Evolutionary conservation across 345 rosid genomes (phyloP).

Genomic region (Syzygium aqueum): DNA sequence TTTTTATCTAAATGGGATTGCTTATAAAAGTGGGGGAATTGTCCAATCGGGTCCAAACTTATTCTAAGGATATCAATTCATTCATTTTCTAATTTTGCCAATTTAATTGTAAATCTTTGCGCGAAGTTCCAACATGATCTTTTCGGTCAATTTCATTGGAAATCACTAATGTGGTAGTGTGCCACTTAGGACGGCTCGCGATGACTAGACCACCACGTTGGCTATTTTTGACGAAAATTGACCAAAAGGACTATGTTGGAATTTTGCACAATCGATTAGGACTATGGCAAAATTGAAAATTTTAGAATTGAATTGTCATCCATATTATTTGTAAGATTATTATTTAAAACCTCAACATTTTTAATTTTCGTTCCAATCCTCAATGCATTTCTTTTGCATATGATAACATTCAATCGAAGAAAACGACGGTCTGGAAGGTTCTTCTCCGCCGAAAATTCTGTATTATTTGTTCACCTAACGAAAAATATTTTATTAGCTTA

Average conservation of each 20-base stretch:
- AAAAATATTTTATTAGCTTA: background rate
- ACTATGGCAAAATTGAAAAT: background rate
- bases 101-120: no score
- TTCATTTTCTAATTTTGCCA: no score
- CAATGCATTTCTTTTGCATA: background rate
- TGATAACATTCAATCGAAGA: background rate
- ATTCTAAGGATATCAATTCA: no score
- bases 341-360: background rate
- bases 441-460: background rate
- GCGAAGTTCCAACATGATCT: no score
- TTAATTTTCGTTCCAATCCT: background rate
- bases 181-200: rapidly evolving
- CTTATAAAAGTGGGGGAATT: no score
- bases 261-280: background rate
- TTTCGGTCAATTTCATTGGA: no score
- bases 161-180: background rate
- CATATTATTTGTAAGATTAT: background rate
- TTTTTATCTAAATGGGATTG: no score
- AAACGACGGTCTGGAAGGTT: background rate
- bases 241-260: background rate
- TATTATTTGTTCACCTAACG: background rate
- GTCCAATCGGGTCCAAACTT: no score
- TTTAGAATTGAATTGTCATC: background rate
- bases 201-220: rapidly evolving
- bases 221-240: background rate